These are phyloP conservation scores for Chalaropsis thielavioides DNA, from an alignment of 2,329 filamentous ascomycete species.

Conservation along the genomic window DNA sequence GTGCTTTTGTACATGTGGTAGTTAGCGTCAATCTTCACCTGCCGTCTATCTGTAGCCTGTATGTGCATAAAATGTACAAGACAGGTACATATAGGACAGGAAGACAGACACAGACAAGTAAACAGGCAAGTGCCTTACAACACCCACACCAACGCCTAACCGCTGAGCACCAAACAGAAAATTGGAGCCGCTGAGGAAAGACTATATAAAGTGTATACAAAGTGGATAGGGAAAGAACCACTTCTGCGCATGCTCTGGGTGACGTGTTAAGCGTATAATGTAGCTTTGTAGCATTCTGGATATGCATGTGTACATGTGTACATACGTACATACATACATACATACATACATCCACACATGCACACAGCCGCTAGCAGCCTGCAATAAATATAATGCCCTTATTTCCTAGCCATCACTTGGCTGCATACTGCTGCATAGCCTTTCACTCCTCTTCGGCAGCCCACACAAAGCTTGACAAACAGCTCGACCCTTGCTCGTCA, in stretches of 20 bases:
- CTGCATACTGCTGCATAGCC: neutral
- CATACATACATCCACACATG: neutral
- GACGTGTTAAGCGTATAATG: neutral
- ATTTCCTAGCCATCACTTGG: neutral
- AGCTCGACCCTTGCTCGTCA: neutral
- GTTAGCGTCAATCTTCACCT: too few relatives aligned
- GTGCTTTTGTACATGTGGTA: too few relatives aligned
- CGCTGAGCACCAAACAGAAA: too few relatives aligned
- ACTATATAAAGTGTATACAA: neutral
- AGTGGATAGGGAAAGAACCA: neutral
- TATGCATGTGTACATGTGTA: too few relatives aligned
- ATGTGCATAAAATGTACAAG: neutral
- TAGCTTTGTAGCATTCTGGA: too few relatives aligned
- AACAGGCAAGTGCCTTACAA: neutral
- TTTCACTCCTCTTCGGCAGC: neutral
- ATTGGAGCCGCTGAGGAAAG: too few relatives aligned
- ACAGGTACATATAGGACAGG: neutral
- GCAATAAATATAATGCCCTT: neutral
- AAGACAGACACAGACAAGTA: neutral
- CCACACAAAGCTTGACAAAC: neutral
- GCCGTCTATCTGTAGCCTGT: too few relatives aligned
- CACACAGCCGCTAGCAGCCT: neutral
- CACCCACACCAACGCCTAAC: too few relatives aligned
- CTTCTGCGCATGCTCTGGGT: neutral
- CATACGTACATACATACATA: too few relatives aligned